phyloP scores from a whole-genome alignment of 78 protist species.

The Bigelowiella natans region DNA sequence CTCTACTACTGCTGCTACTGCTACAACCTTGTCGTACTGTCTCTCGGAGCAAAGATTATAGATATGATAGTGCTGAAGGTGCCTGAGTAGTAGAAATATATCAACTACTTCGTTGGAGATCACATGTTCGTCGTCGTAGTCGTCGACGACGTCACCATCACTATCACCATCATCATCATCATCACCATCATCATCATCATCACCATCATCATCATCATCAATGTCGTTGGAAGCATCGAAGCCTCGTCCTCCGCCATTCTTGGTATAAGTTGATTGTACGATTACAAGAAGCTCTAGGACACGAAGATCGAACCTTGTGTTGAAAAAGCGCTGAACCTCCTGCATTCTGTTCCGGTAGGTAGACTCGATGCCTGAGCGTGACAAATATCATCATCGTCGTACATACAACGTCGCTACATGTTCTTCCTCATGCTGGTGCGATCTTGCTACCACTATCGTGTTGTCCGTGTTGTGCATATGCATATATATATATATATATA shows the following conservation, averaged over 20 bases:
- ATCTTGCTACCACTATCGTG: too few species aligned
- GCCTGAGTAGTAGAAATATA: neutral
- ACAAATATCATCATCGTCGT: too few species aligned
- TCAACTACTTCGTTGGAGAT: neutral
- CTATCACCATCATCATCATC: neutral
- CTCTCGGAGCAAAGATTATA: constrained; percentile 18
- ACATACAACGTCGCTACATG: too few species aligned
- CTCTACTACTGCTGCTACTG: too few species aligned
- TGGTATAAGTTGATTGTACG: neutral
- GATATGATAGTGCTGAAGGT: neutral
- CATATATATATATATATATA: too few species aligned
- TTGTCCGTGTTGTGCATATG: too few species aligned
- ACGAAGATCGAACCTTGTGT: neutral
- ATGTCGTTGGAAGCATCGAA: too few species aligned
- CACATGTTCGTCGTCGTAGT: neutral
- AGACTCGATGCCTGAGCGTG: constrained; percentile 13
- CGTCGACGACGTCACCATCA: neutral
- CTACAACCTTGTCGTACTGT: constrained; percentile 15
- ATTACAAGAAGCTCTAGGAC: neutral
- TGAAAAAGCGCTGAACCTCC: constrained; percentile 22
- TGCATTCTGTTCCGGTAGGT: constrained; percentile 29
- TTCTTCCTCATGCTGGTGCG: too few species aligned
- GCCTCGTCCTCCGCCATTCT: too few species aligned
- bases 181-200: neutral
- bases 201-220: neutral